phyloP scores from a whole-genome alignment of 2,329 filamentous ascomycete species.

The Penicillium sp. region DNA sequence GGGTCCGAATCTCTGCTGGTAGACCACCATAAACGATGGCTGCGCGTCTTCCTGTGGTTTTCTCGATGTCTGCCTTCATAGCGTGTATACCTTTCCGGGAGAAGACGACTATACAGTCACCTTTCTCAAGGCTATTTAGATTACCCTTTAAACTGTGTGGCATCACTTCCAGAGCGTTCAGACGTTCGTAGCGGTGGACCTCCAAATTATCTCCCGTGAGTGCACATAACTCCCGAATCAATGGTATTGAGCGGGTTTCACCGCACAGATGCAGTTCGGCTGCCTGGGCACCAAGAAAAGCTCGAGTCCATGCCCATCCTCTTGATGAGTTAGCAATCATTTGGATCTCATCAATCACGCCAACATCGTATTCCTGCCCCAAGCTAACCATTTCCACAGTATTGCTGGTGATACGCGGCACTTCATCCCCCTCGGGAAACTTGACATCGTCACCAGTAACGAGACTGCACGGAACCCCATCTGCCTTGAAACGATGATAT shows the following conservation, averaged over 20 bases:
- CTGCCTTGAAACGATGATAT: conserved; percentile 79
- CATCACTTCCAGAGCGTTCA: conserved; percentile 73
- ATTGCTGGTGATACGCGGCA: conserved; percentile 67
- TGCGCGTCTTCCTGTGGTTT: conserved; percentile 70
- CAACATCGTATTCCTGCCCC: conserved; percentile 68
- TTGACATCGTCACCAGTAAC: conserved; percentile 89
- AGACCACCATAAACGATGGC: conserved; percentile 91
- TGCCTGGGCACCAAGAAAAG: conserved; percentile 80
- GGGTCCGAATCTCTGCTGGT: conserved; percentile 86
- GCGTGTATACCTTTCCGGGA: conserved; percentile 77
- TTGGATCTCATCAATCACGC: conserved; percentile 97
- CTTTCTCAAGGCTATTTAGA: conserved; percentile 70
- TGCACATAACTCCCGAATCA: conserved; percentile 75
- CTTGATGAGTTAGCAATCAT: conserved; percentile 82
- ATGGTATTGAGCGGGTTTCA: conserved; percentile 74
- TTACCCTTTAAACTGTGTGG: conserved; percentile 61
- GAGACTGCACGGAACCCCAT: conserved; percentile 72
- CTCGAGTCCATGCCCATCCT: conserved; percentile 93
- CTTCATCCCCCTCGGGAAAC: conserved; percentile 57
- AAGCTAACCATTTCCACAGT: conserved; percentile 87
- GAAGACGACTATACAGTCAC: conserved; percentile 87
- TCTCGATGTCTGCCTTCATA: conserved; percentile 75
- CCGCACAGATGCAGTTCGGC: conserved; percentile 92
- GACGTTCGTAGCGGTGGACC: conserved; percentile 77
- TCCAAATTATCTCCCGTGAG: conserved; percentile 77